Conservation (phyloP, 2,329 filamentous ascomycete species). For the Monilinia vaccinii-corymbosi region DNA sequence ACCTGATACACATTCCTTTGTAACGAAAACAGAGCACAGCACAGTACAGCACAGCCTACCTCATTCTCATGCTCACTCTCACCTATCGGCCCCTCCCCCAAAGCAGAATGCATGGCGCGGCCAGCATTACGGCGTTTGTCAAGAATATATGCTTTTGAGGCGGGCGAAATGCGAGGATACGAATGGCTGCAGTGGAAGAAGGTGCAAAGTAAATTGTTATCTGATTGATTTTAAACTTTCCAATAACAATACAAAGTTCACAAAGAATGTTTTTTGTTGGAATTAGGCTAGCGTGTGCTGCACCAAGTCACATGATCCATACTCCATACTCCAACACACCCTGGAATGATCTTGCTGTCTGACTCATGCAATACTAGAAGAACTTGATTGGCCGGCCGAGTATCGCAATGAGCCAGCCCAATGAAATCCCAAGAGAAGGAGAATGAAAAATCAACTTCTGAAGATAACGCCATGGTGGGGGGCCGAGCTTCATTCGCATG, state of each 20-base stretch:
- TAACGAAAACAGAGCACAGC: not conserved
- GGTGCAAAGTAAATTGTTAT: no score
- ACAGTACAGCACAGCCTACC: constrained; percentile 1
- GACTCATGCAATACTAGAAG: no score
- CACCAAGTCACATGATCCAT: no score
- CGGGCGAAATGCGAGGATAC: no score
- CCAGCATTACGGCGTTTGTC: not conserved
- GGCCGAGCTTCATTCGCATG: not conserved
- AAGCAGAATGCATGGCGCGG: not conserved
- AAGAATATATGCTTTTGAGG: constrained; percentile 1
- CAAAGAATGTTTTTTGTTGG: no score
- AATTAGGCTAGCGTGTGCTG: no score
- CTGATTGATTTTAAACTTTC: no score
- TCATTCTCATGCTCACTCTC: not conserved
- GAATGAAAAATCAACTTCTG: no score
- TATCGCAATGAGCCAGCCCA: not conserved
- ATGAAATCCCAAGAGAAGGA: not conserved
- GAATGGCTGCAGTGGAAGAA: no score
- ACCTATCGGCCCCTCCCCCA: not conserved
- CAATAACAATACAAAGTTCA: no score
- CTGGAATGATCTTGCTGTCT: no score
- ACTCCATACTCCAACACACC: no score
- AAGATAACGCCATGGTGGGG: not conserved
- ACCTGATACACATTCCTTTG: not conserved
- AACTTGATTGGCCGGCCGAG: not conserved